Base-by-base conservation (phyloP, 371 early-diverging fungal species). In the Mucor racemosus region DNA sequence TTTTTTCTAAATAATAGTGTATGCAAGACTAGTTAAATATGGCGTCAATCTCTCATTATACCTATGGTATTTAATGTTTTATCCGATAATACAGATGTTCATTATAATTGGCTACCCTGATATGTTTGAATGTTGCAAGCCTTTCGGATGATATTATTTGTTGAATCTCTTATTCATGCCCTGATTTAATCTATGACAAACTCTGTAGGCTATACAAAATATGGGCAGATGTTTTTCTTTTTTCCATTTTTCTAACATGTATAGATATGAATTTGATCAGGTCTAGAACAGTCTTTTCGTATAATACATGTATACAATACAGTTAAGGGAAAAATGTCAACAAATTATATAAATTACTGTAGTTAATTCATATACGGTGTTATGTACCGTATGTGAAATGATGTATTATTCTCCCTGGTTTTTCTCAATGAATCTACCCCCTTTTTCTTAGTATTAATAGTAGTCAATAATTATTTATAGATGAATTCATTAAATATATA, bases 261-360 rank as follows among this genome's bases (percentile, higher is more conserved):
- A 9, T 50, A 26, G 13, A n/a, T 50, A 26, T 21, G 1, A 26
- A 19, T 10, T 26, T 1, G 38, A 38, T 11, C 4, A 1, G 53
- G 53, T 26, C 53, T 53, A 31, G 53, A 53, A 31, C 53, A 31
- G 53, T 4, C 31, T 31, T 7, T 5, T 31, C 19, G 10, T 46
- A 19, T 17, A 46, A 8, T 50, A 9, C 5, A 38, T 38, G 38
- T 5, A 38, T 26, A 19, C 11, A 26, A 26, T 11, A 38, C 38
- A 38, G 38, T 26, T 44, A 53, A 53, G 31, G 53, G 53, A 53
- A 53, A 53, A 53, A 53, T 53, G 53, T 53, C 53, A 53, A 46
- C 7, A 46, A 46, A 46, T 46, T 17, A 19, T 46, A 19, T 10
- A 46, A 0, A 21, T 53, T 10, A 10, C 53, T 53, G 53, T 53